Conservation (phyloP, 2,329 filamentous ascomycete genomes). For the Nothopassalora personata region DNA sequence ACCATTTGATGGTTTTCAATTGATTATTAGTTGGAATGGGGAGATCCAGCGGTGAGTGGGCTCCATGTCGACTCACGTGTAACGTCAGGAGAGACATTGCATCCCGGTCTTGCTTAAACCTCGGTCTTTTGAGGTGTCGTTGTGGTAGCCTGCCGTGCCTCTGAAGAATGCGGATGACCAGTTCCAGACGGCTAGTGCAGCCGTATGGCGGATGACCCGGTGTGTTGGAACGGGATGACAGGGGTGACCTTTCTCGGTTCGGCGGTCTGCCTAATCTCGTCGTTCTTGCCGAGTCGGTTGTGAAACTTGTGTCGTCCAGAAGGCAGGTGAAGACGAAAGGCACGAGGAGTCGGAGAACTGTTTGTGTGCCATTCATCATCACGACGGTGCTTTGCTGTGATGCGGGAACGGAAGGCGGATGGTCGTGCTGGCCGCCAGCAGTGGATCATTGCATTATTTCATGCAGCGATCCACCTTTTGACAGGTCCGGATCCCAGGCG, state of each 20-base stretch:
- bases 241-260: neutral
- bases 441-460: neutral
- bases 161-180: constrained; percentile 5
- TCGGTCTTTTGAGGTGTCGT: neutral
- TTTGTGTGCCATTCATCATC: neutral
- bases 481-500: constrained; percentile 11
- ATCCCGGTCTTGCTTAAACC: neutral
- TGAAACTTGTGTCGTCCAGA: constrained; percentile 2
- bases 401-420: neutral
- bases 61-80: neutral
- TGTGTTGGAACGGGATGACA: neutral
- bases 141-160: neutral
- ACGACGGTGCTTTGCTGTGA: neutral
- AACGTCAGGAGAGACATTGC: neutral
- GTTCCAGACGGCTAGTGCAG: constrained; percentile 7
- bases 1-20: too few relatives aligned
- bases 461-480: constrained; percentile 12
- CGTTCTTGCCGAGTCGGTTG: neutral
- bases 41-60: neutral
- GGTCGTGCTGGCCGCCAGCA: neutral
- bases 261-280: neutral
- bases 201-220: constrained; percentile 8
- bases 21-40: too few relatives aligned
- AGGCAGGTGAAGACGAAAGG: neutral
- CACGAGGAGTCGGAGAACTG: neutral